Evolutionary conservation across 169 alveolate species (phyloP).

Genomic region (Plasmodium sp.): DNA sequence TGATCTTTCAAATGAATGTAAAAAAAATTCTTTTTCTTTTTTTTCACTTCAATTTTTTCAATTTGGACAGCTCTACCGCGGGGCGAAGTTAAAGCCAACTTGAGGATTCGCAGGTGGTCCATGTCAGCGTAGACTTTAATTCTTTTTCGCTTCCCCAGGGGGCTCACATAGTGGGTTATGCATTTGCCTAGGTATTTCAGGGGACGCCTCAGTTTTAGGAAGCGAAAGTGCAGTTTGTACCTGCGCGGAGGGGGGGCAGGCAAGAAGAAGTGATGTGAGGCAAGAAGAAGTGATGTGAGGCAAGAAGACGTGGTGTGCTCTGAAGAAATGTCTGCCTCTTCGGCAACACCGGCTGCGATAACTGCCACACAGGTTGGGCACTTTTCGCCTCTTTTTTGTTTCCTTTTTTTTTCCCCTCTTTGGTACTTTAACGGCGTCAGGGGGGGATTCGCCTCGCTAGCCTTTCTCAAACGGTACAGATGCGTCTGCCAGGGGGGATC

Average conservation of each 20-base stretch:
- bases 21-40: not conserved
- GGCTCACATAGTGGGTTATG: not conserved
- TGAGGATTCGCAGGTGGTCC: not conserved
- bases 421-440: conserved; percentile 38
- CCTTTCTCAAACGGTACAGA: conserved; percentile 39
- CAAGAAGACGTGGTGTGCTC: not conserved
- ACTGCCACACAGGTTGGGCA: not conserved
- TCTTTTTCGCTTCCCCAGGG: not conserved
- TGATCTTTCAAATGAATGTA: not conserved
- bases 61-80: not conserved
- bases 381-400: not conserved
- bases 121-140: conserved; percentile 6
- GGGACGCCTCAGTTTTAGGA: conserved; percentile 1
- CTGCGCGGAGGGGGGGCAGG: not conserved
- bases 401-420: not conserved
- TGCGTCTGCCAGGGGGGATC: conserved; percentile 8
- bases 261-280: not conserved
- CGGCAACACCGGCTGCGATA: not conserved
- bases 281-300: not conserved
- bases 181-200: conserved; percentile 39
- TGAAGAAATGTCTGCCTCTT: not conserved
- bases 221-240: conserved; percentile 26
- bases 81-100: not conserved
- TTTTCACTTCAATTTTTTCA: not conserved
- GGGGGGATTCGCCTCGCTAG: not conserved